Evolutionary conservation across 352 stramenopile species (phyloP), one percentile per base, ranked within the genome.

Genomic region (Achlya hypogyna): DNA sequence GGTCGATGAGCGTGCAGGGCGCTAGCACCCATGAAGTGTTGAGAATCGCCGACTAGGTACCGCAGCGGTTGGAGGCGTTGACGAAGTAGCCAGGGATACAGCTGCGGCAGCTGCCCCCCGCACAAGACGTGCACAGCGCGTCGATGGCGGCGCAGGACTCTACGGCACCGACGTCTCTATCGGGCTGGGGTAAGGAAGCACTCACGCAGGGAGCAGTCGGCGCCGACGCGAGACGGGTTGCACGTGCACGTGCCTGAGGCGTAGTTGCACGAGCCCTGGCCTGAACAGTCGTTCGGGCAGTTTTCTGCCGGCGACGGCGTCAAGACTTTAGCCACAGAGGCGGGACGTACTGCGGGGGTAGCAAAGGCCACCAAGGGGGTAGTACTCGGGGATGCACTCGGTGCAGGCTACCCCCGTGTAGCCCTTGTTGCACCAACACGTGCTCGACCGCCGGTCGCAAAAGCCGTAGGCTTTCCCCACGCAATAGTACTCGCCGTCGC

Each of bases 391-490:
- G 53, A 80, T 85, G 69, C 95, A 98, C 23, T 74, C 54, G 3
- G 81, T 87, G 70, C 94, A 98, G 53, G 93, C 86, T 3, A 95
- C 63, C 1, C 95, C 95, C 28, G 84, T 86, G 75, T 98, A 98
- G 2, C 95, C 95, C 42, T 88, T 74, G 62, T 97, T 97, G 71
- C 95, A 98, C 32, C 96, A 93, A 68, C 95, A 98, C 1, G 92
- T 82, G 0, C 95, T 93, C 34, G 74, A 97, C 45, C 90, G 84
- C 32, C 89, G 83, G 74, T 98, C 95, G 72, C 95, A 98, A 72
- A 96, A 98, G 27, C 95, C 95, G 71, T 95, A 96, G 59, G 96
- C 82, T 52, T 89, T 86, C 22, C 85, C 81, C 27, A 69, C 70
- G 70, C 95, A 98, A 73, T 97, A 98, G 76, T 91, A 98, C 70